Base-by-base conservation (phyloP, 176 grass and related monocot species). In the Avena eriantha region DNA sequence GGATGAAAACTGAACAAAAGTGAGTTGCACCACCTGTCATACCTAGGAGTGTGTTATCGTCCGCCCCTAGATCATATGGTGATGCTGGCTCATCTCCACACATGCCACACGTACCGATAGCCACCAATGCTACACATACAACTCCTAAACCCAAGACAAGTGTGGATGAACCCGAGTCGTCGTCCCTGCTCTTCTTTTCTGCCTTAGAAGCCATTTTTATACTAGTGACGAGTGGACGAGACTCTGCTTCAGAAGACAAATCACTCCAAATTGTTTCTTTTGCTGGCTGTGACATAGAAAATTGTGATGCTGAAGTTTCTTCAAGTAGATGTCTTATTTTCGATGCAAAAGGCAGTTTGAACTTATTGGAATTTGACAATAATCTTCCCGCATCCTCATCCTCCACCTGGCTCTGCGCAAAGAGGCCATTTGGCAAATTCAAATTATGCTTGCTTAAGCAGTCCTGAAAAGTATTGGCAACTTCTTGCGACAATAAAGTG, bases 361-460 rank as follows among this genome's bases (percentile, higher is more conserved):
- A 79, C 55, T 71, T 78, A 71, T 78, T 56, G 48, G 63, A 71
- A 82, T 78, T 60, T 31, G 23, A 55, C 43, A 67, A 43, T 71
- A 84, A 82, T 17, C 73, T 84, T 78, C 70, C 65, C 48, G 10
- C 14, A 33, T 47, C 41, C 59, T 83, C 41, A 18, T 76, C 47
- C 33, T 78, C 55, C 8, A 51, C 73, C 23, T 51, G 73, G 8
- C 14, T 51, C 10, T 31, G 73, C 73, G 47, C 73, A 76, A 24
- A 53, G 73, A 67, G 2, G 2, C 8, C 73, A 76, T 76, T 24
- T 53, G 73, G 48, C 8, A 11, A 29, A 76, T 29, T 53, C 39
- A 68, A 46, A 88, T 80, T 82, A 72, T 84, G 82, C 61, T 88
- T 86, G 39, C 35, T 85, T 78, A 93, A 81, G 80, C 85, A 84